Percentiles rank a stretch among this genome's conserved stretches.
phyloP scores from a whole-genome alignment of 225 moss, liverwort and hornwort genomes.

The Anthoceros angustus region DNA sequence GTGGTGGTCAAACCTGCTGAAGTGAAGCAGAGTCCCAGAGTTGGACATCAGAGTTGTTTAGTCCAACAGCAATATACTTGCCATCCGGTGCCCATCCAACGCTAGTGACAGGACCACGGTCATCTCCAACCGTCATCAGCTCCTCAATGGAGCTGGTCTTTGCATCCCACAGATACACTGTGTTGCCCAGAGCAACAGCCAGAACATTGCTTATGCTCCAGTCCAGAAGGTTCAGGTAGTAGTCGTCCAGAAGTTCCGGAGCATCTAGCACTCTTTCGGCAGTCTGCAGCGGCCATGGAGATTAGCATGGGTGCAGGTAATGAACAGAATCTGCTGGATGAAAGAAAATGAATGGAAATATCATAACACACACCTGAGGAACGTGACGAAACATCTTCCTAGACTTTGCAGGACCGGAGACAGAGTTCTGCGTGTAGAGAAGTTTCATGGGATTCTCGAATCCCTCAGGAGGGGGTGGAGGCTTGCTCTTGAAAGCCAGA shows the following conservation, averaged over 20 bases:
- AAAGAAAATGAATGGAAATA: not conserved
- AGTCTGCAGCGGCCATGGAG: conserved; percentile 17
- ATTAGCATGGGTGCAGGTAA: not conserved
- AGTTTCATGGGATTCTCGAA: conserved; percentile 50
- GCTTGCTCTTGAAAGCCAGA: conserved; percentile 87
- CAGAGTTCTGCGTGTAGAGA: conserved; percentile 56
- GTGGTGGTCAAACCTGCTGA: conserved; percentile 25
- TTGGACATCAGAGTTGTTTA: conserved; percentile 77
- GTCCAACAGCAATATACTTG: conserved; percentile 72
- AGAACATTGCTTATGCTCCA: conserved; percentile 84
- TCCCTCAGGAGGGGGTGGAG: conserved; percentile 76
- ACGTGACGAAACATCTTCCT: conserved; percentile 67
- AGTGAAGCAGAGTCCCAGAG: conserved; percentile 72
- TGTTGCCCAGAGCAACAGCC: conserved; percentile 70
- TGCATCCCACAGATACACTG: conserved; percentile 92
- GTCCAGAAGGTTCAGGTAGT: conserved; percentile 80
- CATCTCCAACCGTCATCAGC: conserved; percentile 58
- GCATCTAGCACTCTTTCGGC: conserved; percentile 88
- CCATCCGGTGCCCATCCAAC: conserved; percentile 91
- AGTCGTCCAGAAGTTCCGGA: conserved; percentile 90
- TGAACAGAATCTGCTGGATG: not conserved
- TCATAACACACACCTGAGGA: conserved; percentile 32
- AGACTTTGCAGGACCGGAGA: conserved; percentile 35
- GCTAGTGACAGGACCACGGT: conserved; percentile 78
- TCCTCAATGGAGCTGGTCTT: conserved; percentile 69